These are phyloP conservation scores for Coemansia sp. DNA, from an alignment of 192 early-diverging fungal genomes.

Conservation along the genomic window DNA sequence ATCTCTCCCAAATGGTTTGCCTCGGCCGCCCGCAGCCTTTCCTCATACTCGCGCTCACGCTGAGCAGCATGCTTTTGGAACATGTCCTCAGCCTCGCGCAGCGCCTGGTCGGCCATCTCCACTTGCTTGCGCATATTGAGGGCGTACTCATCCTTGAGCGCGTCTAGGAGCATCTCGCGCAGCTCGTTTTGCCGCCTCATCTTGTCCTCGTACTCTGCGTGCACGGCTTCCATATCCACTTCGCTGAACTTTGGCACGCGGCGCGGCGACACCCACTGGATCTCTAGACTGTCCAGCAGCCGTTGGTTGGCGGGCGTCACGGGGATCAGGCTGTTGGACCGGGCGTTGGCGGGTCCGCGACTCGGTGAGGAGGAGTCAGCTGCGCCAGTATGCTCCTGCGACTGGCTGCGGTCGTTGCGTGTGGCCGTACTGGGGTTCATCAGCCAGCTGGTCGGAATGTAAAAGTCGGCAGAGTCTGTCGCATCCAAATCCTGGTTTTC, in stretches of 20 bases:
- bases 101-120: slow-evolving; percentile 31
- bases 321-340: slow-evolving; percentile 27
- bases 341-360: neutral
- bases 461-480: slow-evolving; percentile 29
- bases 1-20: slow-evolving; percentile 27
- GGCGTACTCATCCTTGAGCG: slow-evolving; percentile 44
- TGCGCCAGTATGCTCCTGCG: neutral
- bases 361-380: slow-evolving; percentile 11
- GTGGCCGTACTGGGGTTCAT: slow-evolving; percentile 36
- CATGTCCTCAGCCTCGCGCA: slow-evolving; percentile 37
- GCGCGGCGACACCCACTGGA: slow-evolving; percentile 52
- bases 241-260: slow-evolving; percentile 56
- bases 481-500: neutral
- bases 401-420: slow-evolving; percentile 8
- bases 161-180: slow-evolving; percentile 44
- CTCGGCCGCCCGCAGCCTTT: slow-evolving; percentile 22
- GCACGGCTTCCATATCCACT: slow-evolving; percentile 32
- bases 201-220: slow-evolving; percentile 30
- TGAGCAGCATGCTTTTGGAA: slow-evolving; percentile 31
- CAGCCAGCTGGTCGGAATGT: slow-evolving; percentile 53
- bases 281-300: slow-evolving; percentile 51
- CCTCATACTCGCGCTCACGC: slow-evolving; percentile 34
- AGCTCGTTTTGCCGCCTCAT: slow-evolving; percentile 41
- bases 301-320: slow-evolving; percentile 52
- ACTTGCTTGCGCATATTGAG: slow-evolving; percentile 42